Conservation (phyloP, 345 rosid species). For the Dovyalis caffra region DNA sequence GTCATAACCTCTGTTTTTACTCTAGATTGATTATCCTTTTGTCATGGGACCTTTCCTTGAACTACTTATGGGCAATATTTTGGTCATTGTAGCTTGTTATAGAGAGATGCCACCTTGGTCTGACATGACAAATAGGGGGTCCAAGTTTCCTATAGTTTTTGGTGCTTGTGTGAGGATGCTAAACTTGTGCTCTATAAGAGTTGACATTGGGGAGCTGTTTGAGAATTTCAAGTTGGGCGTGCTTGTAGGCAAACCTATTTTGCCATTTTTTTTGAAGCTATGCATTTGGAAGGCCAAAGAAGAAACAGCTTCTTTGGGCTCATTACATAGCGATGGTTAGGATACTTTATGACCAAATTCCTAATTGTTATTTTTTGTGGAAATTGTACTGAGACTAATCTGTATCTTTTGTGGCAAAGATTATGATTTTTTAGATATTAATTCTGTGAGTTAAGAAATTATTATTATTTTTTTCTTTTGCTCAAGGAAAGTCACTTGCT, state of each 20-base stretch:
- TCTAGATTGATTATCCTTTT: too few relatives aligned
- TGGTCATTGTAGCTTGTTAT: not conserved
- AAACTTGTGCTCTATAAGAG: not conserved
- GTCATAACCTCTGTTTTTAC: too few relatives aligned
- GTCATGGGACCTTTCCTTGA: too few relatives aligned
- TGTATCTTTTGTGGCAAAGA: too few relatives aligned
- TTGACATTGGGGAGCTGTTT: not conserved
- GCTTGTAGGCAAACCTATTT: not conserved
- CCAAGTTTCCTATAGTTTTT: not conserved
- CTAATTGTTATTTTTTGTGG: too few relatives aligned
- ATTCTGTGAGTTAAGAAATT: constrained; percentile 22
- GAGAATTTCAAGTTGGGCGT: not conserved
- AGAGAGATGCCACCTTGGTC: not conserved
- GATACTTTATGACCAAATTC: not conserved
- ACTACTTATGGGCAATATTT: not conserved
- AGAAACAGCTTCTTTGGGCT: too few relatives aligned
- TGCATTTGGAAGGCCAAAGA: not conserved
- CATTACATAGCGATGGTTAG: not conserved
- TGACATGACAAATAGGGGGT: not conserved
- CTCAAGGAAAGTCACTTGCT: constrained; percentile 92
- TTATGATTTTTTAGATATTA: too few relatives aligned
- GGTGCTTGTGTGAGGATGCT: not conserved
- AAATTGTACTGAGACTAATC: not conserved
- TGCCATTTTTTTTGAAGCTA: not conserved
- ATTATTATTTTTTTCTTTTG: constrained; percentile 32